These are phyloP conservation scores for Xylariales sp. DNA, from an alignment of 2,329 filamentous ascomycete species.

Conservation along the genomic window DNA sequence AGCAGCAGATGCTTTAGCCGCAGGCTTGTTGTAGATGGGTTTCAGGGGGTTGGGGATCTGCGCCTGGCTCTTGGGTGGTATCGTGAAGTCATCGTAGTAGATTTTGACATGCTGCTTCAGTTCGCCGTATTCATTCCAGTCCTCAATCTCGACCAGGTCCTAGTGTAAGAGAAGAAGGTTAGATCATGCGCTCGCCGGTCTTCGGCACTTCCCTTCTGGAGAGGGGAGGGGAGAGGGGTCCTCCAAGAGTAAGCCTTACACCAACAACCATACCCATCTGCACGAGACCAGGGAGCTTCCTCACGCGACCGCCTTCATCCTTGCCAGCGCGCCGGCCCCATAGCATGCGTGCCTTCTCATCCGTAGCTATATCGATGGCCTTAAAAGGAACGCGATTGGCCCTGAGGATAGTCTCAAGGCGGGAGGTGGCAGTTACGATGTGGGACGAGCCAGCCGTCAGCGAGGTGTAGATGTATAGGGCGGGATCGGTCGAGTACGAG, in stretches of 20 bases:
- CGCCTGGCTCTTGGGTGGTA: slow-evolving; percentile 50
- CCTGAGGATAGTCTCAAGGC: slow-evolving; percentile 92
- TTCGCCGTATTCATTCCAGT: slow-evolving; percentile 99
- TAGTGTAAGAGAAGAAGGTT: too few species aligned
- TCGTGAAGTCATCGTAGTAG: slow-evolving; percentile 59
- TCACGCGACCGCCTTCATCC: slow-evolving; percentile 52
- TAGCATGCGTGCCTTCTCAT: slow-evolving; percentile 81
- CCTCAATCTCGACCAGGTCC: slow-evolving; percentile 92
- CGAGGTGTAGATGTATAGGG: slow-evolving; percentile 93
- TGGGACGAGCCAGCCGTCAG: slow-evolving; percentile 93
- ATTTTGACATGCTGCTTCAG: slow-evolving; percentile 79
- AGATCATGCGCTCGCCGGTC: neutral
- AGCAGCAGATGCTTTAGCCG: slow-evolving; percentile 15
- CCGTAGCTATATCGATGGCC: slow-evolving; percentile 84
- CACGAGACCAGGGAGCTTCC: slow-evolving; percentile 84
- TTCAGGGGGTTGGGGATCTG: slow-evolving; percentile 36
- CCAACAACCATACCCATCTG: slow-evolving; percentile 83
- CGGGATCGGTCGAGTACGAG: slow-evolving; percentile 56
- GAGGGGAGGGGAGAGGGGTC: neutral
- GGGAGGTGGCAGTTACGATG: slow-evolving; percentile 92
- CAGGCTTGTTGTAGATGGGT: slow-evolving; percentile 27
- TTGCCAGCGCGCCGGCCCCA: slow-evolving; percentile 83
- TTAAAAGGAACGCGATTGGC: slow-evolving; percentile 94
- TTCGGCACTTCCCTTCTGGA: neutral
- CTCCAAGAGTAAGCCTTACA: slow-evolving; percentile 52